phyloP scores from a whole-genome alignment of 176 grass and related monocot genomes.

The Bothriochloa decipiens region DNA sequence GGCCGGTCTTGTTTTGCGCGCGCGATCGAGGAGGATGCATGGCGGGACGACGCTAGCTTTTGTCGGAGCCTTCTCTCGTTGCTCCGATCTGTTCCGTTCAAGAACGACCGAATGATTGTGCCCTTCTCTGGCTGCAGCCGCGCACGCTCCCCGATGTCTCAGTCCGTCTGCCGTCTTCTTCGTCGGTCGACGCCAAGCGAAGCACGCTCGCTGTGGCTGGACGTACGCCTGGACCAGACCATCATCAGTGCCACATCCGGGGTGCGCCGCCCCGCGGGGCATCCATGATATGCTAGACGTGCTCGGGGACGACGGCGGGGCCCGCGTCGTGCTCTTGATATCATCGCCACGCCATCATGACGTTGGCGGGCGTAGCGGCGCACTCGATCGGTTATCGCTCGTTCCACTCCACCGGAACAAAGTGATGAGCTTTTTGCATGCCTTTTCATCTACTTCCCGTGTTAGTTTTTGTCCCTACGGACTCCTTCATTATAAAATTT shows the following conservation, averaged over 20 bases:
- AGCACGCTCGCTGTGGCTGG: background rate
- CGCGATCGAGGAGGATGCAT: too few species aligned
- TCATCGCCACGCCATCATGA: slow-evolving; percentile 40
- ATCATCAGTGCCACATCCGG: too few species aligned
- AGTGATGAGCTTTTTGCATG: background rate
- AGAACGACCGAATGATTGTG: too few species aligned
- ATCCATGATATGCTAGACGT: slow-evolving; percentile 5
- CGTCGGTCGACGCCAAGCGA: too few species aligned
- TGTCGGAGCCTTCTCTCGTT: too few species aligned
- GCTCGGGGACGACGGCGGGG: background rate
- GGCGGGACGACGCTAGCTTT: too few species aligned
- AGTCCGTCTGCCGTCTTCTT: background rate
- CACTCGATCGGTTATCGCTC: background rate
- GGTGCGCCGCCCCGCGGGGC: background rate
- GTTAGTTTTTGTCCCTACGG: too few species aligned
- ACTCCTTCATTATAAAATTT: too few species aligned
- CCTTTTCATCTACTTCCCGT: background rate
- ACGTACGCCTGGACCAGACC: too few species aligned
- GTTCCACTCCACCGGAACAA: slow-evolving; percentile 26
- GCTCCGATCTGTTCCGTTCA: too few species aligned
- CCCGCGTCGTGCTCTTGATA: background rate
- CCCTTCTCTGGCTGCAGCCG: too few species aligned
- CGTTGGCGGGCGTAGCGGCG: background rate
- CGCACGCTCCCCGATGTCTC: background rate
- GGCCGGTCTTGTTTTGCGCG: too few species aligned